Base-by-base conservation (phyloP, 139 green algal genomes). In the Chlorella vulgaris region DNA sequence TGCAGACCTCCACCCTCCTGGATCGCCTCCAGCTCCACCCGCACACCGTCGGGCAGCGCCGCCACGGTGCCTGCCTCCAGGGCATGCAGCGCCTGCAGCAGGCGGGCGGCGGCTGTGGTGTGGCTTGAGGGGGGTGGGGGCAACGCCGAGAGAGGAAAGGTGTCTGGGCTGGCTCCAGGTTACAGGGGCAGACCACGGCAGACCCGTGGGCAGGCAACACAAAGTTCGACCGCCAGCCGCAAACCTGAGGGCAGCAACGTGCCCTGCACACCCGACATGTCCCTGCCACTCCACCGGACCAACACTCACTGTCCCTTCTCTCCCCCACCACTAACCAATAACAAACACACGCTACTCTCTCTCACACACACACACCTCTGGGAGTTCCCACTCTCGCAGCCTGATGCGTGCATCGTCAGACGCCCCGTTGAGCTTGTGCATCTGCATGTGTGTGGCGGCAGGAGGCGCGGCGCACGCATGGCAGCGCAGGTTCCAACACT, bases 401-500 rank as follows among this genome's bases (percentile, higher is more conserved):
- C 71, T 58, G 15, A 97, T 50, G 61, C 94, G 91, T 19, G 96
- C 93, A 1, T 94, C 91, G 74, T 99, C 95, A 22, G 87, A 95
- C 42, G 94, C 92, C 31, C 66, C 61, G 60, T 79, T 79, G 35
- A 79, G 73, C 73, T 79, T 79, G 73, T 79, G 73, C 73, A 79
- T 35, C 73, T 79, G 73, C 21, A 21, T 31, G 18, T 24, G 10
- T 24, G 47, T 58, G 47, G 15, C 13, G 47, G 55, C 55, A 65
- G 15, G 22, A 8, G 55, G 55, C 18, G 28, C 5, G 55, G 55
- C 5, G 28, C 18, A 55, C 13, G 47, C 47, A 15, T 15, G n/a
- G 47, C 47, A 55, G 47, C 15, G 47, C 47, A 55, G n/a, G n/a
- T n/a, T n/a, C n/a, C n/a, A n/a, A n/a, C n/a, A n/a, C n/a, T n/a